Conservation (phyloP, 2,329 filamentous ascomycete genomes). For the Cladosporium phlei region DNA sequence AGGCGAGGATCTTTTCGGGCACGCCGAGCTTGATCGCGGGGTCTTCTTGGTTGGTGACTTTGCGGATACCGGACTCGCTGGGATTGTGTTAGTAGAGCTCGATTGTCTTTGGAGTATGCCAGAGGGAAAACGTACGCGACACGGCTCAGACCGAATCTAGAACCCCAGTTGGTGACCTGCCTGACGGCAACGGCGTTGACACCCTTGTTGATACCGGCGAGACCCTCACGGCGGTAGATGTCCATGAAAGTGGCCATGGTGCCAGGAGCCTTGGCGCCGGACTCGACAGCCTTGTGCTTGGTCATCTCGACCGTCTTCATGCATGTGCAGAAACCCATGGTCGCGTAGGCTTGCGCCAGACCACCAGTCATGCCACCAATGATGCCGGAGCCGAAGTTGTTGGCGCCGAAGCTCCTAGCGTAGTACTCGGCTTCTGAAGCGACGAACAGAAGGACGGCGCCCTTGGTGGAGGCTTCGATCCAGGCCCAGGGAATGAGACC, state of each 20-base stretch:
- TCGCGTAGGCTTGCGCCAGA: slow-evolving; percentile 96
- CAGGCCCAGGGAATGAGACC: slow-evolving; percentile 99
- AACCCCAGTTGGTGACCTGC: slow-evolving; percentile 99
- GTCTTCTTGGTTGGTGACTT: slow-evolving; percentile 70
- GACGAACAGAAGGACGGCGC: slow-evolving; percentile 97
- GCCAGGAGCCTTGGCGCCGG: slow-evolving; percentile 77
- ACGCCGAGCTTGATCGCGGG: slow-evolving; percentile 67
- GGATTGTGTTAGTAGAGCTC: background rate
- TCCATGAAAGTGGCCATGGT: slow-evolving; percentile 95
- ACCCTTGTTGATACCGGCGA: slow-evolving; percentile 94
- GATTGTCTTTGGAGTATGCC: too few relatives aligned
- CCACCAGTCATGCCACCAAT: slow-evolving; percentile 86
- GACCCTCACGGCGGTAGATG: slow-evolving; percentile 92
- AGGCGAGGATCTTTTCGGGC: slow-evolving; percentile 83
- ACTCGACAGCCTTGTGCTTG: slow-evolving; percentile 85
- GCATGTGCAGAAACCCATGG: slow-evolving; percentile 99
- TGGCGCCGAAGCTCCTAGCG: slow-evolving; percentile 71
- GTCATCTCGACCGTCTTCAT: slow-evolving; percentile 99
- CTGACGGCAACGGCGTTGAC: slow-evolving; percentile 98
- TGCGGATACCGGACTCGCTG: slow-evolving; percentile 76
- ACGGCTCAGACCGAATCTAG: slow-evolving; percentile 87
- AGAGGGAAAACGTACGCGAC: slow-evolving; percentile 53
- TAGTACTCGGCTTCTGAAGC: slow-evolving; percentile 97
- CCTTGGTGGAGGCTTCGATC: slow-evolving; percentile 99
- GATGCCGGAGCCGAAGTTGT: slow-evolving; percentile 85